Conservation (phyloP, 2,329 filamentous ascomycete species). For the Boeremia lycopersici region DNA sequence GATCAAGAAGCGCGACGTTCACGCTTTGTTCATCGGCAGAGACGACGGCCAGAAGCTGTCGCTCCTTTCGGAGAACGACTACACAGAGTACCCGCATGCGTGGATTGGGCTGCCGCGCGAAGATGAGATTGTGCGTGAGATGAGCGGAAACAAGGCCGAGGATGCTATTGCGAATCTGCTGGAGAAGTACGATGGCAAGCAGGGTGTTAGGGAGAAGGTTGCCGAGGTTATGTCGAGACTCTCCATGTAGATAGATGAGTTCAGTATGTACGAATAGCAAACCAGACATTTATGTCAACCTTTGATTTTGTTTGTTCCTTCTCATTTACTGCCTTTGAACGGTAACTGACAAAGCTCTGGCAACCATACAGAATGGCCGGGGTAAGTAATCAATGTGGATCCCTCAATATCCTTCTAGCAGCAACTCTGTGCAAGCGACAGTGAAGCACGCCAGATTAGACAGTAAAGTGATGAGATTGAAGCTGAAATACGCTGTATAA, state of each 20-base stretch:
- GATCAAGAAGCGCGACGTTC: slow-evolving; percentile 63
- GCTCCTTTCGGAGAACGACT: slow-evolving; percentile 68
- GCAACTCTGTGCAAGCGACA: no score
- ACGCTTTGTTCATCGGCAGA: slow-evolving; percentile 67
- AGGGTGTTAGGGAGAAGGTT: slow-evolving; percentile 63
- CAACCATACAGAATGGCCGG: no score
- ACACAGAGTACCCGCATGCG: slow-evolving; percentile 73
- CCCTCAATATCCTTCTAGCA: no score
- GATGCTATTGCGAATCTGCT: slow-evolving; percentile 50
- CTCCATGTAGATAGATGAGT: neutral
- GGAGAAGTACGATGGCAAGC: slow-evolving; percentile 51
- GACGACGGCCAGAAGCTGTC: slow-evolving; percentile 52
- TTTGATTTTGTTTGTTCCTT: no score
- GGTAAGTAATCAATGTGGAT: no score
- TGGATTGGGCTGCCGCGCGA: slow-evolving; percentile 77
- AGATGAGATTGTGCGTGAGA: slow-evolving; percentile 59
- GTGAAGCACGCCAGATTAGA: no score
- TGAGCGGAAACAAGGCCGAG: slow-evolving; percentile 40
- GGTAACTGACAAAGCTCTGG: no score
- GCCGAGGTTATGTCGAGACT: slow-evolving; percentile 62
- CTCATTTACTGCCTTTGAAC: no score
- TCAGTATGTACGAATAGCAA: slow-evolving; percentile 9
- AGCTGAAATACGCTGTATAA: no score
- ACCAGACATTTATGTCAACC: no score
- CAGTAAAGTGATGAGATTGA: no score